A percentile compares a stretch with the other conserved stretches of the same genome.
Evolutionary conservation across 768 basidiomycete species (phyloP).

Genomic region (Sporobolomyces roseus): DNA sequence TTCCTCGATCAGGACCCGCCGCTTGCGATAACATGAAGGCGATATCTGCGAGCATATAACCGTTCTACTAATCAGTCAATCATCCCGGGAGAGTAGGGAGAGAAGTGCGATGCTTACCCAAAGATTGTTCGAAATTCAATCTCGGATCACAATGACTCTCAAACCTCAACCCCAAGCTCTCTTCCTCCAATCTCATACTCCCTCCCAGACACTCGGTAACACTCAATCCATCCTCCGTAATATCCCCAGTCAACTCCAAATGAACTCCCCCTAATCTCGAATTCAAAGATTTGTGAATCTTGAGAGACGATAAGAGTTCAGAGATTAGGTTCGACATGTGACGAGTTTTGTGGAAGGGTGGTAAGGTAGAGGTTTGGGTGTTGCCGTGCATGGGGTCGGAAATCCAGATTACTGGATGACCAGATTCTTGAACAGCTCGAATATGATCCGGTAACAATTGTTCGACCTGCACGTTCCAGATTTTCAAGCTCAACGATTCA

Average conservation of each 20-base stretch:
- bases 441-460: constrained; percentile 75
- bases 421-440: constrained; percentile 67
- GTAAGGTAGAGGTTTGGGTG: constrained; percentile 72
- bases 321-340: constrained; percentile 64
- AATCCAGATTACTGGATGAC: constrained; percentile 87
- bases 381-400: constrained; percentile 99
- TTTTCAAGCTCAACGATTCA: not conserved
- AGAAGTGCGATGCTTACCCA: constrained; percentile 12
- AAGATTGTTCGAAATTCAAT: constrained; percentile 43
- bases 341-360: constrained; percentile 72
- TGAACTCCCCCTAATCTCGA: constrained; percentile 77
- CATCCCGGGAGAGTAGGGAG: not conserved
- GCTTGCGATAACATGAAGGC: constrained; percentile 10
- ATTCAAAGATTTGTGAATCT: constrained; percentile 68
- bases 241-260: constrained; percentile 86
- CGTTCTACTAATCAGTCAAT: not conserved
- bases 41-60: not conserved
- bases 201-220: constrained; percentile 97
- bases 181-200: constrained; percentile 87
- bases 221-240: constrained; percentile 83
- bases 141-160: constrained; percentile 86
- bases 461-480: constrained; percentile 58
- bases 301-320: constrained; percentile 76
- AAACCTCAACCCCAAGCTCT: constrained; percentile 83
- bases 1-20: not conserved